Evolutionary conservation across 1,139 yeast species (phyloP).

Genomic region (Candida gigantensis): DNA sequence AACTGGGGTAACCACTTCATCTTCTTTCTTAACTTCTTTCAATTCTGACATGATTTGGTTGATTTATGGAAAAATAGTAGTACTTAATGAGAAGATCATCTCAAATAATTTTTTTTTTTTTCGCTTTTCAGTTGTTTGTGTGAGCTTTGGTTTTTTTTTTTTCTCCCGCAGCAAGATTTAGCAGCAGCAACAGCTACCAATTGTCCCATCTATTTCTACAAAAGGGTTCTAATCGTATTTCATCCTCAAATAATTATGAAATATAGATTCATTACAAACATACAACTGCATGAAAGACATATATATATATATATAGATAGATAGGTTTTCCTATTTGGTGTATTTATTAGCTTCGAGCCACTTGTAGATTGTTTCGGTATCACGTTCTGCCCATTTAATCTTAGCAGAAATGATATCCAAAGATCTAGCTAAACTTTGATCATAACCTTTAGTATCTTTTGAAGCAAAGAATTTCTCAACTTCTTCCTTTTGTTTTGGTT

Average conservation of each 20-base stretch:
- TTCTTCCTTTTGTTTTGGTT: conserved; percentile 44
- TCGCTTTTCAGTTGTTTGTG: conserved; percentile 32
- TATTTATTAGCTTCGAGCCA: conserved; percentile 57
- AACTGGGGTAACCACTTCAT: not conserved
- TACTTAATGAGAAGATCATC: conserved; percentile 4
- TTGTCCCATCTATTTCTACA: too few species aligned
- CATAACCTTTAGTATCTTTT: conserved; percentile 71
- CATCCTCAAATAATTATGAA: too few species aligned
- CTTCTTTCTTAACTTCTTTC: not conserved
- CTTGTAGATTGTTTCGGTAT: conserved; percentile 49
- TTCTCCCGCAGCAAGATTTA: too few species aligned
- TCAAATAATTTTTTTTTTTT: conserved; percentile 1
- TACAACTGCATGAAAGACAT: conserved; percentile 1
- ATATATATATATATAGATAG: not conserved
- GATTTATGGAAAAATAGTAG: not conserved
- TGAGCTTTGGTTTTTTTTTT: too few species aligned
- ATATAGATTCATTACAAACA: too few species aligned
- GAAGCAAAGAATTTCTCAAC: conserved; percentile 59
- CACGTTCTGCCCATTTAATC: conserved; percentile 68
- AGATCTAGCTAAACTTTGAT: conserved; percentile 71
- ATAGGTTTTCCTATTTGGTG: conserved; percentile 18
- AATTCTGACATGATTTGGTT: conserved; percentile 3
- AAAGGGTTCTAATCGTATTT: too few species aligned
- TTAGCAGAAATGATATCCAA: conserved; percentile 66
- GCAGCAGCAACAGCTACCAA: too few species aligned